Percentiles rank a stretch among this genome's conserved stretches.
Evolutionary conservation across 768 basidiomycete genomes (phyloP).

Genomic region (Phanerochaete carnosa): DNA sequence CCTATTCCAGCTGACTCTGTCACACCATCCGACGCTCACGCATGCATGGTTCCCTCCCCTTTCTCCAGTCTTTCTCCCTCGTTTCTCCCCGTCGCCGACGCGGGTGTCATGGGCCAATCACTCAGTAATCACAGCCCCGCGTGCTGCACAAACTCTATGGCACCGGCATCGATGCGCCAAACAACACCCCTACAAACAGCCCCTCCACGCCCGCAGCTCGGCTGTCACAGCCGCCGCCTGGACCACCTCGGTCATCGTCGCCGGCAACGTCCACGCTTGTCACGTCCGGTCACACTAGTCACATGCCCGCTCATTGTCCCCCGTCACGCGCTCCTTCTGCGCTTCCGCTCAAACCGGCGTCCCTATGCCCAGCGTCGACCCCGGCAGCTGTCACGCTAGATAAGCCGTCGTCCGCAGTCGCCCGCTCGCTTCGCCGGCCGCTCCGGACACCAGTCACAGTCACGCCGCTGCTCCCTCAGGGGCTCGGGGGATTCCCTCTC

Average conservation of each 20-base stretch:
- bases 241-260: slow-evolving; percentile 15
- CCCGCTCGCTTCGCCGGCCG: background rate
- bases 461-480: slow-evolving; percentile 1
- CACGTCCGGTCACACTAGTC: slow-evolving; percentile 11
- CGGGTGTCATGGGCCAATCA: background rate
- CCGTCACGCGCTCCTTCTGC: slow-evolving; percentile 1
- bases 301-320: slow-evolving; percentile 18
- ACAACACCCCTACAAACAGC: slow-evolving; percentile 2
- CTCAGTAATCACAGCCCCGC: slow-evolving; percentile 2
- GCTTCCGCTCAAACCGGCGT: background rate
- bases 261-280: slow-evolving; percentile 16
- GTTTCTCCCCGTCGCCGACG: slow-evolving; percentile 6
- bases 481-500: too few relatives aligned
- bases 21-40: slow-evolving; percentile 9
- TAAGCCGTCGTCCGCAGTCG: background rate
- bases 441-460: slow-evolving; percentile 5
- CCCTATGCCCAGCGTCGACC: background rate
- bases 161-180: slow-evolving; percentile 2
- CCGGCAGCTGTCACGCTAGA: background rate
- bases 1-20: slow-evolving; percentile 17
- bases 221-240: slow-evolving; percentile 1
- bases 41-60: slow-evolving; percentile 6
- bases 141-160: slow-evolving; percentile 3
- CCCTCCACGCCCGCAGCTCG: slow-evolving; percentile 2
- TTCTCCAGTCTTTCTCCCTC: slow-evolving; percentile 8